phyloP scores from a whole-genome alignment of 257 asterid species.

The Ophiorrhiza pumila region DNA sequence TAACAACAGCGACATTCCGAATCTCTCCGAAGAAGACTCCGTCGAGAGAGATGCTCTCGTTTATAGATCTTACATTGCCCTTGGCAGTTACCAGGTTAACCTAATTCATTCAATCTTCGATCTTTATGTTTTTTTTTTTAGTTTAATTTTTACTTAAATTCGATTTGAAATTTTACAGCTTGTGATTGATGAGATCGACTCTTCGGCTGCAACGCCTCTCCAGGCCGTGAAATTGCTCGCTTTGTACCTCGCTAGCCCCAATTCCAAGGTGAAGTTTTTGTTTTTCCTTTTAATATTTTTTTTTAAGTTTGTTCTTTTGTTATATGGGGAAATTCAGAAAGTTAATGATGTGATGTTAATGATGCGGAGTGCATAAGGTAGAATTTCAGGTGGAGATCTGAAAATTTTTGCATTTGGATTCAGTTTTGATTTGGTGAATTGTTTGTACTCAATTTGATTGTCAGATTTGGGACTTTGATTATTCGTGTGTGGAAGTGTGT shows the following conservation, averaged over 20 bases:
- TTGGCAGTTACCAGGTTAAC: constrained; percentile 76
- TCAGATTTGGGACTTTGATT: neutral
- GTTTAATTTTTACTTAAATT: neutral
- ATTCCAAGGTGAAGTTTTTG: constrained; percentile 50
- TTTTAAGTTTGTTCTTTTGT: neutral
- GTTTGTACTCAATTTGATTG: neutral
- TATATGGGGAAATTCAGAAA: neutral
- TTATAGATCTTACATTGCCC: constrained; percentile 86
- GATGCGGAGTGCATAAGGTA: neutral
- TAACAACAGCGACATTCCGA: constrained; percentile 86
- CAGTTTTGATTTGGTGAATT: neutral
- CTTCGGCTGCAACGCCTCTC: constrained; percentile 91
- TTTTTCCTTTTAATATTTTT: neutral
- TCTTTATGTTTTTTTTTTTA: neutral
- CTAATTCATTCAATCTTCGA: neutral
- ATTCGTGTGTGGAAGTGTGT: neutral
- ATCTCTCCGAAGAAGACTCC: constrained; percentile 73
- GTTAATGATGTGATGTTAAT: neutral
- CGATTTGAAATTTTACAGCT: constrained; percentile 38
- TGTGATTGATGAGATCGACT: constrained; percentile 86
- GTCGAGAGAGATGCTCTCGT: constrained; percentile 80
- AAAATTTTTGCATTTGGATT: constrained; percentile 1
- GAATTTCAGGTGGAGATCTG: neutral
- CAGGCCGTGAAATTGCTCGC: constrained; percentile 97
- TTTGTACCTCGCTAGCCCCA: constrained; percentile 62